phyloP scores from a whole-genome alignment of 1,284 basidiomycete species.

The Trichosporon ovoides region DNA sequence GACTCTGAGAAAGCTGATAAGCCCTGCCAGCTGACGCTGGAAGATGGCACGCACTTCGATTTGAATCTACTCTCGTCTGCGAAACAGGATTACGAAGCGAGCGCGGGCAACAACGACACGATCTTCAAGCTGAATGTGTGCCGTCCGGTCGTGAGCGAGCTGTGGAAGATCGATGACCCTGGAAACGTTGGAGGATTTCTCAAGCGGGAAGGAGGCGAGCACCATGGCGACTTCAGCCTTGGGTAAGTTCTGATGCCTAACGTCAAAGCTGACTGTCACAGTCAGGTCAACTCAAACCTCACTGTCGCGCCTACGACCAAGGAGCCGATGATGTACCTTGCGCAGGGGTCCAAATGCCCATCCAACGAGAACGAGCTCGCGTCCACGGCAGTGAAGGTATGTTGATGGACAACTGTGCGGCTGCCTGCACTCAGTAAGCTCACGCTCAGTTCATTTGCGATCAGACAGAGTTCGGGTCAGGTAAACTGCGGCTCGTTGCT shows the following conservation, averaged over 20 bases:
- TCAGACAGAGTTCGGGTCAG: conserved; percentile 38
- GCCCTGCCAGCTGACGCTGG: conserved; percentile 40
- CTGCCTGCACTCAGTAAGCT: not conserved
- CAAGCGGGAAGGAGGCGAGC: conserved; percentile 30
- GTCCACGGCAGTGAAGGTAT: conserved; percentile 40
- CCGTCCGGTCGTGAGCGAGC: conserved; percentile 39
- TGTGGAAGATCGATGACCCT: conserved; percentile 42
- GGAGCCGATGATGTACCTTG: conserved; percentile 40
- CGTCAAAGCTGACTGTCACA: conserved; percentile 6
- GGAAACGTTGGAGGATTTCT: conserved; percentile 40
- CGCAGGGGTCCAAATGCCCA: conserved; percentile 39
- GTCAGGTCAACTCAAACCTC: conserved; percentile 26
- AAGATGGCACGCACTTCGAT: conserved; percentile 46
- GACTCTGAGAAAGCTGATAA: conserved; percentile 8
- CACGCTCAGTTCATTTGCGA: conserved; percentile 42
- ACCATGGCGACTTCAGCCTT: conserved; percentile 29
- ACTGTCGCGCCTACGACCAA: conserved; percentile 37
- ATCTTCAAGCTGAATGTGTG: conserved; percentile 47
- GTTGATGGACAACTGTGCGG: not conserved
- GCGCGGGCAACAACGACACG: conserved; percentile 20
- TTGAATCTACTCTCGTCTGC: conserved; percentile 36
- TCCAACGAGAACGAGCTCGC: conserved; percentile 29
- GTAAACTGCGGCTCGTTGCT: conserved; percentile 39
- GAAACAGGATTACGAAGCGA: conserved; percentile 34
- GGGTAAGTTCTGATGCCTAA: conserved; percentile 30